Percentiles rank a stretch among this genome's conserved stretches.
Evolutionary conservation across 2,329 filamentous ascomycete genomes (phyloP).

Genomic region (Madurella mycetomatis): DNA sequence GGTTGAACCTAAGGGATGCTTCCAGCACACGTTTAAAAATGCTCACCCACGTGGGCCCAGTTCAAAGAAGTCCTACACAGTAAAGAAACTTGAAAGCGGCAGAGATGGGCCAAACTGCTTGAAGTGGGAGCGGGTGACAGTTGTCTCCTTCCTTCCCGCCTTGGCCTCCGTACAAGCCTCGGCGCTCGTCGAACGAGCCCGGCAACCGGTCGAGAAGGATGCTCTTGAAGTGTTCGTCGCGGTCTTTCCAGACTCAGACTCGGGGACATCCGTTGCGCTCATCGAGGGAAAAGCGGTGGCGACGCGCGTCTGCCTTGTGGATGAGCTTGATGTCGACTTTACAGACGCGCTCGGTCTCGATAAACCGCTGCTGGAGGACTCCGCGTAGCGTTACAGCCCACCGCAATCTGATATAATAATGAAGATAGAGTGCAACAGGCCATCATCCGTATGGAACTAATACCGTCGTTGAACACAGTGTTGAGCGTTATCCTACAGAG

Average conservation of each 20-base stretch:
- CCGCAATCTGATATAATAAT: conserved; percentile 38
- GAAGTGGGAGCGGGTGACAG: conserved; percentile 55
- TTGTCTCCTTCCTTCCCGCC: conserved; percentile 41
- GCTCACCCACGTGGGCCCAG: conserved; percentile 47
- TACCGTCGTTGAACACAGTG: conserved; percentile 47
- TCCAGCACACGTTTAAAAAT: conserved; percentile 53
- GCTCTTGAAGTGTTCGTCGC: conserved; percentile 36
- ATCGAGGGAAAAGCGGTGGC: conserved; percentile 42
- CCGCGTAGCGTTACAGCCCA: conserved; percentile 34
- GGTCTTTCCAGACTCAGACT: conserved; percentile 31
- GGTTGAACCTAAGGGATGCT: conserved; percentile 47
- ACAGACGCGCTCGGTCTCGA: conserved; percentile 30
- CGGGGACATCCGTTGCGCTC: neutral
- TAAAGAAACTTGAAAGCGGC: conserved; percentile 51
- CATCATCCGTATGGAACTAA: conserved; percentile 52
- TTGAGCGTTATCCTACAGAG: too few relatives aligned
- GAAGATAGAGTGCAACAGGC: conserved; percentile 42
- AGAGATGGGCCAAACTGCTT: conserved; percentile 53
- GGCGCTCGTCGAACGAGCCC: conserved; percentile 33
- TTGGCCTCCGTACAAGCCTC: conserved; percentile 34
- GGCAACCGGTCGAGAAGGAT: conserved; percentile 57
- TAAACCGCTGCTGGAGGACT: conserved; percentile 26
- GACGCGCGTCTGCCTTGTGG: conserved; percentile 34
- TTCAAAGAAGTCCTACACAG: conserved; percentile 52
- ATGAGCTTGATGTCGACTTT: conserved; percentile 24